Base-by-base conservation (phyloP, 2,329 filamentous ascomycete genomes). In the Xylaria sp. region DNA sequence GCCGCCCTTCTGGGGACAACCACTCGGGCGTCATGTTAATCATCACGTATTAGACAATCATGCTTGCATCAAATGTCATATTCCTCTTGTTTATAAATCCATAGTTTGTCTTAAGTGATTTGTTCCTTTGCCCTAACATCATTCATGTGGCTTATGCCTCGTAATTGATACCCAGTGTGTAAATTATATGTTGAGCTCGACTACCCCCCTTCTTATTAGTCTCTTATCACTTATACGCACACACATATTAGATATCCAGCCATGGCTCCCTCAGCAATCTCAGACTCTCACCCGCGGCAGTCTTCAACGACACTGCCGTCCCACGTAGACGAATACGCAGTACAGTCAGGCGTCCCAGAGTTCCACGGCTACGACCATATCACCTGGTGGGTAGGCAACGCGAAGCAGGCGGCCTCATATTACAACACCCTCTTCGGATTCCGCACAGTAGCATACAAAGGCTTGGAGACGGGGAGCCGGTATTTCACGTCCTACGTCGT, bases 351-450 rank as follows among this genome's bases (percentile, higher is more conserved):
- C 75, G 82, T 75, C 70, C 81, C 80, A 75, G 87, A 85, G 78
- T 94, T 97, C 83, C 88, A 89, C 69, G 94, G 93, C 78, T 98
- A 97, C 80, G 93, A 97, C 82, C 93, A 97, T 81, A 88, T 97
- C 65, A 94, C 93, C 74, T 98, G 94, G 94, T 97, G 93, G 84
- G 95, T 98, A 35, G 94, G 94, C 78, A 98, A 98, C 79, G 94
- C 95, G 75, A 98, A 98, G 83, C 94, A 98, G 84, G 93, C 94
- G 2, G 94, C 94, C 47, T 88, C 91, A 16, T 98, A 93, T 83
- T 98, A 97, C 83, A 91, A 91, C 74, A 91, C 89, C 12, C 92
- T 94, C 73, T 94, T 98, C 84, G 94, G 93, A 65, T 97, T 98
- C 84, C 85, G 88, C 76, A 88, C 88, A 23, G 82, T 97, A 66